Evolutionary conservation across 2,329 filamentous ascomycete genomes (phyloP).

Genomic region (Arthrobotrys sinensis): DNA sequence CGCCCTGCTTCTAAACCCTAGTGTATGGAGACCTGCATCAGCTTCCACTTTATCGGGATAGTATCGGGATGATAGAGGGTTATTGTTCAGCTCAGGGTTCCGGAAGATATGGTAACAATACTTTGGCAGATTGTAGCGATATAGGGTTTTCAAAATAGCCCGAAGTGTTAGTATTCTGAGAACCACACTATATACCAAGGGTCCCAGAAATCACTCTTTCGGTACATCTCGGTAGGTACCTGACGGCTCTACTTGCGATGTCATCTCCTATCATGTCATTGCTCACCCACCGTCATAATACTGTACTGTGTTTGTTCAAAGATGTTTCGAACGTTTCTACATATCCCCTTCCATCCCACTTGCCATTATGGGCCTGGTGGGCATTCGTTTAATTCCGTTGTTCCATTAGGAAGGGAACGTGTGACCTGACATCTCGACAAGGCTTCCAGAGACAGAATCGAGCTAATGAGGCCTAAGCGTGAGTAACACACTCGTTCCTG

Average conservation of each 20-base stretch:
- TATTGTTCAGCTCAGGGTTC: constrained; percentile 32
- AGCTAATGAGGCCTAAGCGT: constrained; percentile 50
- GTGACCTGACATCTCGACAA: constrained; percentile 60
- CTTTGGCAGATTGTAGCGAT: constrained; percentile 5
- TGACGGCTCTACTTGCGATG: background rate
- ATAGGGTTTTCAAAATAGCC: constrained; percentile 33
- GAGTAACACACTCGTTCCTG: constrained; percentile 59
- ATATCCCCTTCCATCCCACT: constrained; percentile 56
- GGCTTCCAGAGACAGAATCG: constrained; percentile 49
- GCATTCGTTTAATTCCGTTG: constrained; percentile 61
- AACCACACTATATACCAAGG: constrained; percentile 13
- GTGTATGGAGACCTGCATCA: constrained; percentile 43
- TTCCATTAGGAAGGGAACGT: constrained; percentile 61
- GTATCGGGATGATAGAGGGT: constrained; percentile 1
- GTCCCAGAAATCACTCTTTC: constrained; percentile 25
- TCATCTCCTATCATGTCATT: constrained; percentile 13
- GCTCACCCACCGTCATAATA: constrained; percentile 15
- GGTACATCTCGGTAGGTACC: constrained; percentile 30
- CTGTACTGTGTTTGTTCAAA: constrained; percentile 27
- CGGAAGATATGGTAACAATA: constrained; percentile 8
- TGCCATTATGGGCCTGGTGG: constrained; percentile 56
- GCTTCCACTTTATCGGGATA: constrained; percentile 46
- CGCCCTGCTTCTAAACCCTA: constrained; percentile 40
- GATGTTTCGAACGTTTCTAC: constrained; percentile 12
- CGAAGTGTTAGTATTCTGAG: constrained; percentile 12